phyloP scores from a whole-genome alignment of 116 monocot species.

The Phalaenopsis hybrid region DNA sequence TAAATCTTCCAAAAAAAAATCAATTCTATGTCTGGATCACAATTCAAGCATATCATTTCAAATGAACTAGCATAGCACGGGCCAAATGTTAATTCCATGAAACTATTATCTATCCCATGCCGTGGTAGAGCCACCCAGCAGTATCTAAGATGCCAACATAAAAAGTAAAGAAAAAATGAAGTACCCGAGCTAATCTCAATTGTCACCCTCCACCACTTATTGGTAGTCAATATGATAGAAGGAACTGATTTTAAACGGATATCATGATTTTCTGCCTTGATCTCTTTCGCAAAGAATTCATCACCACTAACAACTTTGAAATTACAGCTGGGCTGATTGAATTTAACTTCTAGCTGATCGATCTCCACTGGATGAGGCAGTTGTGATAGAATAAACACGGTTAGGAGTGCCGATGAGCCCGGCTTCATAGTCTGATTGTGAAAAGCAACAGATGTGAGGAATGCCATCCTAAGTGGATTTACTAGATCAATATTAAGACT shows the following conservation, averaged over 20 bases:
- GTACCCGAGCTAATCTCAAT: conserved; percentile 77
- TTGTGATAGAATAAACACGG: conserved; percentile 77
- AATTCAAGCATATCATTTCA: background rate
- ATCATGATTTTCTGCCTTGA: conserved; percentile 14
- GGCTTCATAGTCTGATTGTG: too few species aligned
- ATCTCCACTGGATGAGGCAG: too few species aligned
- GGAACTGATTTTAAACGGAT: conserved; percentile 28
- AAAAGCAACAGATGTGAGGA: too few species aligned
- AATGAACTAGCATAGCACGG: background rate
- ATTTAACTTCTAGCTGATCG: too few species aligned
- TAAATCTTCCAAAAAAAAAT: too few species aligned
- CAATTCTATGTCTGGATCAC: background rate
- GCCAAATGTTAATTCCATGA: background rate
- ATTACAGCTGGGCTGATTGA: too few species aligned
- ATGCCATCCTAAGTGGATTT: too few species aligned
- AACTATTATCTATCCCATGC: background rate
- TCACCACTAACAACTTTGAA: too few species aligned
- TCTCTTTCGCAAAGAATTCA: too few species aligned
- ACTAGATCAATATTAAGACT: too few species aligned
- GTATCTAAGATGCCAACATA: background rate
- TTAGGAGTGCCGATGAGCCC: too few species aligned
- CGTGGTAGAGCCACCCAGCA: background rate
- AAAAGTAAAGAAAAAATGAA: background rate
- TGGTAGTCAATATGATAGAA: conserved; percentile 39
- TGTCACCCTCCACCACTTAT: conserved; percentile 81